Conservation (phyloP, 208 protist genomes). For the Angomonas deanei region DNA sequence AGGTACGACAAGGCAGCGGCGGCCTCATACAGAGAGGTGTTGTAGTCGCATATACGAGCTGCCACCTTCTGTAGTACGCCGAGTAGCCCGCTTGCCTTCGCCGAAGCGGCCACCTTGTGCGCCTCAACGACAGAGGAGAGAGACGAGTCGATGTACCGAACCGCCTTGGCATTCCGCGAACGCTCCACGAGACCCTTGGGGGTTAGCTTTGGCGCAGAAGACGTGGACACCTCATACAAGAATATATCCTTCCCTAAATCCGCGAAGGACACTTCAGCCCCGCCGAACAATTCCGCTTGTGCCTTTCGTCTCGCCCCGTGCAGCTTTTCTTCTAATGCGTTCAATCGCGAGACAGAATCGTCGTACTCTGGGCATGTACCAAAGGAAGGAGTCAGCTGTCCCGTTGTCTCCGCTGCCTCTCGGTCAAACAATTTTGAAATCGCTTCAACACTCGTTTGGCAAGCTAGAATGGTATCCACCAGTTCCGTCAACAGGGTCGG, state of each 20-base stretch:
- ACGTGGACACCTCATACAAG: conserved; percentile 70
- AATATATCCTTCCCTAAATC: conserved; percentile 85
- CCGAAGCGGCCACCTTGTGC: conserved; percentile 52
- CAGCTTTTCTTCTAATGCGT: conserved; percentile 41
- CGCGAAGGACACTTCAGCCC: conserved; percentile 42
- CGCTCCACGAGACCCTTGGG: conserved; percentile 61
- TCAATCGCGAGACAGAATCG: conserved; percentile 28
- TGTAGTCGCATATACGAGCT: conserved; percentile 60
- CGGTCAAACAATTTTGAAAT: conserved; percentile 73
- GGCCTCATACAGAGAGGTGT: conserved; percentile 50
- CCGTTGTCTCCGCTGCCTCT: conserved; percentile 26
- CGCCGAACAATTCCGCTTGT: conserved; percentile 45
- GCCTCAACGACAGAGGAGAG: conserved; percentile 36
- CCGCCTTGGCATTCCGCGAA: conserved; percentile 50
- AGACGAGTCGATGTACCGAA: conserved; percentile 59
- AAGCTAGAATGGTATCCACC: conserved; percentile 25
- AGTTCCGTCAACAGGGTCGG: conserved; percentile 63
- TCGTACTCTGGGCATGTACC: conserved; percentile 66
- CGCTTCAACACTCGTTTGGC: conserved; percentile 23
- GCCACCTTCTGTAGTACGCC: conserved; percentile 61
- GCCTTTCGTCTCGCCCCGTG: conserved; percentile 31
- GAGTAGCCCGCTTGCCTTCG: conserved; percentile 55
- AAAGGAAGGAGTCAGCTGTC: conserved; percentile 54
- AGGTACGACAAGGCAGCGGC: conserved; percentile 63
- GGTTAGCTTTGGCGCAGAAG: conserved; percentile 33